Conservation (phyloP, 2,329 filamentous ascomycete genomes). For the Rhinocladiella similis region DNA sequence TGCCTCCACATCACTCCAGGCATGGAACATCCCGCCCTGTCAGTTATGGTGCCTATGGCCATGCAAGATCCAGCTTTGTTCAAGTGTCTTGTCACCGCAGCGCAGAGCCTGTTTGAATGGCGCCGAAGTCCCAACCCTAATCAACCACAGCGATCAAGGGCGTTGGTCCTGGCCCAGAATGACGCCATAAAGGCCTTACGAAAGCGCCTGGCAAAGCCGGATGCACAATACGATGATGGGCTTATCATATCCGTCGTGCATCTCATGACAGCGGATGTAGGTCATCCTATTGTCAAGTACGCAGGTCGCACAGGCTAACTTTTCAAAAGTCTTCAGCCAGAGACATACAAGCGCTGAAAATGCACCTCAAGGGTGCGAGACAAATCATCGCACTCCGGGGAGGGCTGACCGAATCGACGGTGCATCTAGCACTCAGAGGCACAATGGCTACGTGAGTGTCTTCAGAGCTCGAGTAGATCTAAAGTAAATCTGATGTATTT, state of each 20-base stretch:
- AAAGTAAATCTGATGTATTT: background rate
- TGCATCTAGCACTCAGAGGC: conserved; percentile 15
- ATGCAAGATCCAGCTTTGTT: conserved; percentile 21
- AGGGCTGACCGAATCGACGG: conserved; percentile 11
- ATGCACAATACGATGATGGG: conserved; percentile 18
- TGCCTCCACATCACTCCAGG: conserved; percentile 18
- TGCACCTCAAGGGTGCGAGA: conserved; percentile 15
- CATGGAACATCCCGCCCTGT: conserved; percentile 16
- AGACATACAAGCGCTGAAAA: conserved; percentile 16
- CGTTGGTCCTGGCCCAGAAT: conserved; percentile 14
- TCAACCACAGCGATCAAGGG: conserved; percentile 7
- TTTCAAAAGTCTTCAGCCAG: conserved; percentile 9
- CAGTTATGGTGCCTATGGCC: conserved; percentile 19
- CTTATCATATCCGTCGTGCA: conserved; percentile 19
- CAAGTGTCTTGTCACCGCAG: conserved; percentile 17
- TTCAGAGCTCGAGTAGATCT: background rate
- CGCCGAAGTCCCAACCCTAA: conserved; percentile 16
- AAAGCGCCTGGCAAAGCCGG: conserved; percentile 14
- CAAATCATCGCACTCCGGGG: conserved; percentile 20
- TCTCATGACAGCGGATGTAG: conserved; percentile 22
- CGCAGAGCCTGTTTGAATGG: conserved; percentile 22
- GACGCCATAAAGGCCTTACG: conserved; percentile 17
- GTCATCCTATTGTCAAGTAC: background rate
- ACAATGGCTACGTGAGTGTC: conserved; percentile 16
- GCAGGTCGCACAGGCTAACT: background rate